Evolutionary conservation across 345 rosid genomes (phyloP), one percentile per base, ranked within the genome.

Genomic region (Garcia nutans): DNA sequence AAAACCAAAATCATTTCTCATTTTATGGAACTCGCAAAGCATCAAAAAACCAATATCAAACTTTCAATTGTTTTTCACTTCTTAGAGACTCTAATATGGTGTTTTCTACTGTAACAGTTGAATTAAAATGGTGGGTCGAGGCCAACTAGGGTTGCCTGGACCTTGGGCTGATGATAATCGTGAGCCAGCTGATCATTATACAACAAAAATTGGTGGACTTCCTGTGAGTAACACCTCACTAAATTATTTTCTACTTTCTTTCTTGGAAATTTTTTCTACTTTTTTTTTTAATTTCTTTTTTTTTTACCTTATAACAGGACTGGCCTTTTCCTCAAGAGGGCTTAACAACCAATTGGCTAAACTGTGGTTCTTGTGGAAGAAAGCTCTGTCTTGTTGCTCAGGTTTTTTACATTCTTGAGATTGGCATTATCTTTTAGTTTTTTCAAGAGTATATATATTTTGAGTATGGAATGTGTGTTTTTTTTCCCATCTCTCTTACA

Each of bases 121-220:
- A 61, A 45, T 20, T 57, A 57, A 52, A 74, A 69, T 33, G 33
- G 88, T 86, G 92, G 85, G 82, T 50, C 65, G 79, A 50, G 79
- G 82, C 2, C 24, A 87, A 71, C 86, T 90, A 37, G 99, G 97
- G 19, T 76, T 96, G 81, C 97, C 98, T 0, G 99, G 98, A 11
- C 74, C 88, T 2, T 96, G 98, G 99, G 98, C 98, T 24, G 82
- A 84, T 50, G 88, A 88, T 57, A 80, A 84, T 58, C 83, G 88
- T 1, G 98, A 91, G 78, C 83, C 87, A 23, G 86, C 94, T 22
- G 97, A 91, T 89, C 86, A 87, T 74, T 88, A 88, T 76, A 91
- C 97, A 0, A 77, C 87, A 0, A 96, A 95, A 88, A 88, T 96
- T 49, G 97, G 98, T 11, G 99, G 98, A 54, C 76, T 89, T 69